Base-by-base conservation (phyloP, 805 yeast species). In the Kuraishia floccosa region DNA sequence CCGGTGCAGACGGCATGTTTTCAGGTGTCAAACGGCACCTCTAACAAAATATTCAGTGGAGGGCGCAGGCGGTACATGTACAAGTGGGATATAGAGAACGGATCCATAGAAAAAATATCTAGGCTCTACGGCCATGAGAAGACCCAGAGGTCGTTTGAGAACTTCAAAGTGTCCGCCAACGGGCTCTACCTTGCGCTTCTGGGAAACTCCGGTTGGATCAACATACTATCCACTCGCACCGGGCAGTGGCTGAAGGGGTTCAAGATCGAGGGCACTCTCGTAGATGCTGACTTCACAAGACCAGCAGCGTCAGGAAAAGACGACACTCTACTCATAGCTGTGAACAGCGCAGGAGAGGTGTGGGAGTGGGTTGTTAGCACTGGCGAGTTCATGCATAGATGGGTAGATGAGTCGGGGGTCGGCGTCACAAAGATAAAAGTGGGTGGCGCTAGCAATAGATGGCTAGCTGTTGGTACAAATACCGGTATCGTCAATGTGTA, bases 31-130 rank as follows among this genome's bases (percentile, higher is more conserved):
- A 25, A 22, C 4, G 13, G 32, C 72, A 62, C 29, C 57, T 63
- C 10, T 35, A 41, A 39, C 66, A 61, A 46, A 42, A 74, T 89
- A 7, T 78, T 72, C 48, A 82, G 93, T 2, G 94, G 81, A 38
- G 98, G 97, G 36, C 74, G 96, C 58, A 73, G 98, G 60, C 68
- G 83, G 35, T 87, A 78, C 50, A 77, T 91, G 84, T 84, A 81
- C 56, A 76, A 85, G 30, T 87, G 97, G 95, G 87, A 86, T 52
- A 62, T 91, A 30, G 50, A 52, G 32, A 39, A 36, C 32, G 72
- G 73, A 11, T 58, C 68, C 2, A 73, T 86, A 27, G 94, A 86
- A 41, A 91, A 87, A 56, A 74, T 91, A 25, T 72, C 82, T 32
- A 72, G 96, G 54, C 57, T 89, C 65, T 89, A 87, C 50, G 98